Evolutionary conservation across 192 early-diverging fungal species (phyloP), one percentile per base, ranked within the genome.

Genomic region (Backusella parvicylindrica): DNA sequence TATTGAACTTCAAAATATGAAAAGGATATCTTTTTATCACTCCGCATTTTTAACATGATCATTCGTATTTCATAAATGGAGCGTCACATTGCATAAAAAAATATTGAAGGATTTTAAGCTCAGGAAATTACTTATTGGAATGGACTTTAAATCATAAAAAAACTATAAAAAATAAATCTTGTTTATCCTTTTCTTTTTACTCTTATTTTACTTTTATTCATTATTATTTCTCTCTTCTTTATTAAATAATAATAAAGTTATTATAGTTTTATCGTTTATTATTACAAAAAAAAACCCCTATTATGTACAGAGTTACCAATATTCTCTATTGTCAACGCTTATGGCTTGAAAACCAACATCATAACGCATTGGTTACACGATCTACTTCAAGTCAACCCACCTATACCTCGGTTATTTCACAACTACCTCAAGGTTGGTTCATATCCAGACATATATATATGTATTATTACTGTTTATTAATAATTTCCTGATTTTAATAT

Each of bases 1-100:
- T 50, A 21, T 60, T 47, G 43, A 47, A 18, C 18, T 47, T 47
- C 43, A n/a, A 47, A 47, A 47, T n/a, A 47, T 47, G 43, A 47
- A 47, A 47, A 47, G 18, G 43, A 47, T 35, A 35, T 47, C 33
- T 43, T 23, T 26, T 60, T 60, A 13, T 60, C 50, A 56, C 50
- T 56, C 50, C 50, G 50, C 50, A 56, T 56, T 56, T 56, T 56
- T 56, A 56, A 56, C 50, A 56, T 56, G 50, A 56, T 56, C 50
- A 56, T 56, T 56, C 11, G 50, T 56, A 56, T 56, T 56, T 56
- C 50, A 56, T 56, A 56, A 23, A 56, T 56, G 50, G 50, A 56
- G 23, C 50, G 50, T 56, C 50, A 56, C 50, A 56, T 56, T 56
- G 50, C 50, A 56, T 56, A 56, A 56, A 56, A 53, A 56, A 56